A percentile compares a stretch with the other conserved stretches of the same genome.
phyloP scores from a whole-genome alignment of 2,329 filamentous ascomycete genomes.

The Botrytis deweyae region DNA sequence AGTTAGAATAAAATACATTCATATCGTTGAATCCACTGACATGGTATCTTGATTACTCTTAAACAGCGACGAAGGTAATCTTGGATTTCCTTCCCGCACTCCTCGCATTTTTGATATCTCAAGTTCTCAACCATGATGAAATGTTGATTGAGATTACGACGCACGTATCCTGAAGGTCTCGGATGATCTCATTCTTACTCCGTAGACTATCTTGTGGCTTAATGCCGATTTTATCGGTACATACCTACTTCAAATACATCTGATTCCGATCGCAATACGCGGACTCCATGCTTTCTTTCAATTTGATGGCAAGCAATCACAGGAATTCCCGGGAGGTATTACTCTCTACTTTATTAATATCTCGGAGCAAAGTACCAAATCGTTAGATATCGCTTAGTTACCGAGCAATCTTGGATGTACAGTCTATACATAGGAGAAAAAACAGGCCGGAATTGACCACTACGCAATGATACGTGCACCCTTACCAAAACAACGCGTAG shows the following conservation, averaged over 20 bases:
- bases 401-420: not conserved
- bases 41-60: not conserved
- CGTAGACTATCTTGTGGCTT: not conserved
- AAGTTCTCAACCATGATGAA: not conserved
- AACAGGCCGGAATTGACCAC: too few relatives aligned
- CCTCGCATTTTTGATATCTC: not conserved
- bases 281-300: not conserved
- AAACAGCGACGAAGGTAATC: not conserved
- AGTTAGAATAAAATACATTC: not conserved
- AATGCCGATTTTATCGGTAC: not conserved
- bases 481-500: too few relatives aligned
- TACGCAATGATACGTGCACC: too few relatives aligned
- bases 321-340: not conserved
- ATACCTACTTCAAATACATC: not conserved
- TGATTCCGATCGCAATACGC: not conserved
- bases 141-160: not conserved
- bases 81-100: not conserved
- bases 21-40: not conserved
- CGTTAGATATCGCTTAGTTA: not conserved
- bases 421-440: too few relatives aligned
- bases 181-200: not conserved
- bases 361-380: not conserved
- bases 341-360: not conserved
- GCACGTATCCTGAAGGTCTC: not conserved
- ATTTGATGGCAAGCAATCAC: not conserved